Evolutionary conservation across 1,284 basidiomycete genomes (phyloP).

Genomic region (Ceratobasidium sp.): DNA sequence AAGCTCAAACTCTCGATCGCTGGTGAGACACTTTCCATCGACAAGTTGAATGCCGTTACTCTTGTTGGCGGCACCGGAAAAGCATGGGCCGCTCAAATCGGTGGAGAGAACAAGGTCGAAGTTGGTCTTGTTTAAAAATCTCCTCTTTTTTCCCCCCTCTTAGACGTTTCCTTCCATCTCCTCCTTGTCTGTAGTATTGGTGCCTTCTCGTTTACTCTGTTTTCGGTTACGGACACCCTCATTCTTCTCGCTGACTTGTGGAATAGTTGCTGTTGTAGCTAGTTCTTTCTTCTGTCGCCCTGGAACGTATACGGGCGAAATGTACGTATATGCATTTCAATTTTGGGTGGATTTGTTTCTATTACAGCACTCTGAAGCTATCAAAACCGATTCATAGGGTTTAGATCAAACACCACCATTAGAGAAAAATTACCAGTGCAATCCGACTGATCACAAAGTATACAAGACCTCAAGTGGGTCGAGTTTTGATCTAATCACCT

Average conservation of each 20-base stretch:
- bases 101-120: slow-evolving; percentile 6
- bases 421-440: too few species aligned
- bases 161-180: background rate
- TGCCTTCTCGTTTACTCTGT: slow-evolving; percentile 14
- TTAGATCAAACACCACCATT: too few species aligned
- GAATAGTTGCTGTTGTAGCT: background rate
- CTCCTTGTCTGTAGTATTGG: background rate
- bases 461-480: too few species aligned
- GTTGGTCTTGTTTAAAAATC: slow-evolving; percentile 4
- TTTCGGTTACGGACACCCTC: slow-evolving; percentile 1
- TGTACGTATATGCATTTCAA: background rate
- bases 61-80: background rate
- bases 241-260: background rate
- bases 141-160: background rate
- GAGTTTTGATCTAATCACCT: too few species aligned
- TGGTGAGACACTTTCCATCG: background rate
- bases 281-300: background rate
- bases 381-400: too few species aligned
- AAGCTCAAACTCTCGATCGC: slow-evolving; percentile 9
- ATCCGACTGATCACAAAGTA: too few species aligned
- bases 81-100: slow-evolving; percentile 7
- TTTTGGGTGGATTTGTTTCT: background rate
- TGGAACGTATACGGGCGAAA: background rate
- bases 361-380: too few species aligned
- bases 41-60: background rate